Evolutionary conservation across 2,329 filamentous ascomycete species (phyloP), one percentile per base, ranked within the genome.

Genomic region (Alternaria sp.): DNA sequence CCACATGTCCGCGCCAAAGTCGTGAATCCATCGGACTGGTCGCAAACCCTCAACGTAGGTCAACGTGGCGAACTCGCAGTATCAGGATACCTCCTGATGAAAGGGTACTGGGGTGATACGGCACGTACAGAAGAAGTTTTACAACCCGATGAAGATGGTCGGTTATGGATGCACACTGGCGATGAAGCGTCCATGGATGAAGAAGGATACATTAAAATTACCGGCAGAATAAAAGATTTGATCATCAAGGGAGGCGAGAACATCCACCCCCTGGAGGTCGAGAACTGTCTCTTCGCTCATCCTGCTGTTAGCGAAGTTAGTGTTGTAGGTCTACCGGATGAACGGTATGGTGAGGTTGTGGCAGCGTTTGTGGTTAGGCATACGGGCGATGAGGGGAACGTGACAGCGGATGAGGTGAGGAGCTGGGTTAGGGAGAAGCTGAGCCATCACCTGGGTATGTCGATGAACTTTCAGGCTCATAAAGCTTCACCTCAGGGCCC

Each of bases 221-320:
- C 93, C 0, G 92, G 93, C 3, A 84, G 93, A 14, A 94, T 97
- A 73, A 98, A 98, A 78, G 95, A 99, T 74, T 79, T 98, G 54
- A 97, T 99, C 69, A 98, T 98, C 73, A 86, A 92, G 26, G 94
- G 91, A 28, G 95, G 95, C 24, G 95, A 98, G 76, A 99, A 99
- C 75, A 97, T 97, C 55, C 92, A 97, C 75, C 95, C 95, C 0
- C 82, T 97, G 5, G 95, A 98, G 77, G 84, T 98, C 3, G 95
- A 99, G 77, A 93, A 96, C 73, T 94, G 88, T 66, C 83, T 98
- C 5, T 87, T 96, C 61, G 85, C 86, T 39, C 88, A 94, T 72
- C 83, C 86, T 2, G 82, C 83, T 3, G 83, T 98, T 0, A 82
- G 83, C 13, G 92, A 97, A 63, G 92, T 87, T 3, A 91, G 89